Evolutionary conservation across 2,329 filamentous ascomycete genomes (phyloP).

Genomic region (Exophiala xenobiotica): DNA sequence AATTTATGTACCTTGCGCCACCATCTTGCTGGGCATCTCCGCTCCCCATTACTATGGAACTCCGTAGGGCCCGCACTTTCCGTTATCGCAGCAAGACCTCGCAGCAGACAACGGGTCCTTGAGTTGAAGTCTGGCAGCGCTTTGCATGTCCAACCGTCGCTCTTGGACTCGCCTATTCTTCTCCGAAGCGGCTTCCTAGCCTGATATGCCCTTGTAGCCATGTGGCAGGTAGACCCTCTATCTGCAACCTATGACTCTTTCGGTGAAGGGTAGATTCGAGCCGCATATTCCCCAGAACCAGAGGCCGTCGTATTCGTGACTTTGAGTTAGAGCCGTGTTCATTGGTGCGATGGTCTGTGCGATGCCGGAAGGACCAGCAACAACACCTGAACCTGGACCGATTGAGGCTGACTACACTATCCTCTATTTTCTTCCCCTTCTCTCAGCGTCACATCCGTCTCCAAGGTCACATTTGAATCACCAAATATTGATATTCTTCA

Average conservation of each 20-base stretch:
- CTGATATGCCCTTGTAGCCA: conserved; percentile 4
- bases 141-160: conserved; percentile 2
- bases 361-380: conserved; percentile 3
- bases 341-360: conserved; percentile 4
- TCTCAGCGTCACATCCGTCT: conserved; percentile 26
- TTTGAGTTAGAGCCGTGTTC: neutral
- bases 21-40: neutral
- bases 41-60: too few species aligned
- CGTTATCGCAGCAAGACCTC: conserved; percentile 1
- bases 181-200: neutral
- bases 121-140: neutral
- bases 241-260: neutral
- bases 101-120: neutral
- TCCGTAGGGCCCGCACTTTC: neutral
- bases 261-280: neutral
- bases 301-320: neutral
- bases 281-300: conserved; percentile 1
- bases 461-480: conserved; percentile 27
- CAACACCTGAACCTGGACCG: conserved; percentile 1
- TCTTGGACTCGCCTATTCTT: neutral
- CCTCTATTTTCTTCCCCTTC: conserved; percentile 3
- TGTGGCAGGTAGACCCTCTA: conserved; percentile 12
- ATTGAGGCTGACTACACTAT: conserved; percentile 7
- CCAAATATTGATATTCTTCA: conserved; percentile 8
- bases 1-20: neutral